Conservation (phyloP, 306 rosid genomes). For the Vigna trinervia region DNA sequence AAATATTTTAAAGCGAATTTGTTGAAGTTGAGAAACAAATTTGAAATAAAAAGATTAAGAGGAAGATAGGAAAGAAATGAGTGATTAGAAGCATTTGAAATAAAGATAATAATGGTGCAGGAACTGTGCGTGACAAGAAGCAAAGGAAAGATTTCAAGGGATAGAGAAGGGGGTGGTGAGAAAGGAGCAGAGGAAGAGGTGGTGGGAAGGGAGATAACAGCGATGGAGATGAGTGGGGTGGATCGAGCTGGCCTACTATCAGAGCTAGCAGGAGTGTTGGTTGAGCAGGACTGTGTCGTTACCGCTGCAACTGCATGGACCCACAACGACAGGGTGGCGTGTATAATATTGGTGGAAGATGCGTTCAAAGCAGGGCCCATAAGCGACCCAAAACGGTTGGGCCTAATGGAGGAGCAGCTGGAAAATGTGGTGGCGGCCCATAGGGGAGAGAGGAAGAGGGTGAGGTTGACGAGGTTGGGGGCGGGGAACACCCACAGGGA, state of each 20-base stretch:
- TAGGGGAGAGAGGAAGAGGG: constrained; percentile 60
- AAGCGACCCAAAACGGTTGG: constrained; percentile 56
- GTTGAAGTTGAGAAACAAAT: not conserved
- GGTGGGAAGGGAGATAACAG: constrained; percentile 50
- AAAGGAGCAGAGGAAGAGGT: constrained; percentile 37
- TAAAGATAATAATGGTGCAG: constrained; percentile 47
- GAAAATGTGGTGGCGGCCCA: constrained; percentile 73
- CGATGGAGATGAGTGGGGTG: constrained; percentile 69
- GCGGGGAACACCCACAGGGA: constrained; percentile 68
- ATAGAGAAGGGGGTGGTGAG: constrained; percentile 20
- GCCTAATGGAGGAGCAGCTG: constrained; percentile 66
- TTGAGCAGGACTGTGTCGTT: constrained; percentile 65
- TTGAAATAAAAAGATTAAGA: not conserved
- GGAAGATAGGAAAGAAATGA: not conserved
- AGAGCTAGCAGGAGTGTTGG: constrained; percentile 71
- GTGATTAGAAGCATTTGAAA: not conserved
- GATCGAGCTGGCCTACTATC: constrained; percentile 84
- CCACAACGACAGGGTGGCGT: constrained; percentile 66
- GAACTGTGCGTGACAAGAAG: constrained; percentile 66
- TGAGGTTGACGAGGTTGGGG: constrained; percentile 54
- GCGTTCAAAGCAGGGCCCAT: constrained; percentile 63
- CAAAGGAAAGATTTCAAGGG: constrained; percentile 41
- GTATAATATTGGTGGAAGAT: constrained; percentile 70
- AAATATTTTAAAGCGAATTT: not conserved
- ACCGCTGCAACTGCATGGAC: constrained; percentile 82